phyloP scores from a whole-genome alignment of 2,329 filamentous ascomycete species.

The Juglanconis juglandina region DNA sequence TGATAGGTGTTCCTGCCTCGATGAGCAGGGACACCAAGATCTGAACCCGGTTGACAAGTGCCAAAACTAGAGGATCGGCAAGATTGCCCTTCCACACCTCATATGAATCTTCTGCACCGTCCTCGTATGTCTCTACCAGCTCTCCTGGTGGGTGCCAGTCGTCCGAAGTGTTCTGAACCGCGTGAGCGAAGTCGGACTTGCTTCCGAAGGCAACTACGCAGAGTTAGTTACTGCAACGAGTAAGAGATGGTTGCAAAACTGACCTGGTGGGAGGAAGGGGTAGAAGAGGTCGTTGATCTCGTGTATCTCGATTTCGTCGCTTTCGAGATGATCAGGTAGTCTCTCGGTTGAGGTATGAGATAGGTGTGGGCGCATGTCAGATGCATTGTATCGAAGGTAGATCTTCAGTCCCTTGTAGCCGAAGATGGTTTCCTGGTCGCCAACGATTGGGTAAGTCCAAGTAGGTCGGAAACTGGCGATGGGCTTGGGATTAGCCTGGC shows the following conservation, averaged over 20 bases:
- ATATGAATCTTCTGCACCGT: slow-evolving; percentile 58
- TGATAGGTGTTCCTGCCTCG: slow-evolving; percentile 80
- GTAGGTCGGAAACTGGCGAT: slow-evolving; percentile 73
- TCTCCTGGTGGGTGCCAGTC: slow-evolving; percentile 72
- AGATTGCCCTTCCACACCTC: slow-evolving; percentile 84
- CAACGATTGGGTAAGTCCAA: slow-evolving; percentile 90
- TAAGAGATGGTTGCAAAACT: slow-evolving; percentile 21
- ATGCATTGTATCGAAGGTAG: slow-evolving; percentile 62
- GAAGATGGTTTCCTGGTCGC: slow-evolving; percentile 87
- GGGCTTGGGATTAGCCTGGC: slow-evolving; percentile 41
- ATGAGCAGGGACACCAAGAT: slow-evolving; percentile 84
- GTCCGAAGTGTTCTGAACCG: slow-evolving; percentile 43
- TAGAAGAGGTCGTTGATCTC: slow-evolving; percentile 65
- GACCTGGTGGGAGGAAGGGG: slow-evolving; percentile 65
- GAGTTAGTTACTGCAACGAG: slow-evolving; percentile 16
- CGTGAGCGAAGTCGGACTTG: slow-evolving; percentile 57
- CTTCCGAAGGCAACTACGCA: slow-evolving; percentile 63
- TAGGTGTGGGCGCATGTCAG: slow-evolving; percentile 75
- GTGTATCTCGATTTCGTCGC: slow-evolving; percentile 65
- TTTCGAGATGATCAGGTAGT: slow-evolving; percentile 47
- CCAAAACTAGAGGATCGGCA: slow-evolving; percentile 63
- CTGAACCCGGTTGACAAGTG: slow-evolving; percentile 76
- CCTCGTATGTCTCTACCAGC: slow-evolving; percentile 61
- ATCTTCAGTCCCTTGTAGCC: slow-evolving; percentile 82
- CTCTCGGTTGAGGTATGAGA: slow-evolving; percentile 69